These are phyloP conservation scores for Boletus sensibilis DNA, from an alignment of 768 basidiomycete genomes.

Conservation along the genomic window DNA sequence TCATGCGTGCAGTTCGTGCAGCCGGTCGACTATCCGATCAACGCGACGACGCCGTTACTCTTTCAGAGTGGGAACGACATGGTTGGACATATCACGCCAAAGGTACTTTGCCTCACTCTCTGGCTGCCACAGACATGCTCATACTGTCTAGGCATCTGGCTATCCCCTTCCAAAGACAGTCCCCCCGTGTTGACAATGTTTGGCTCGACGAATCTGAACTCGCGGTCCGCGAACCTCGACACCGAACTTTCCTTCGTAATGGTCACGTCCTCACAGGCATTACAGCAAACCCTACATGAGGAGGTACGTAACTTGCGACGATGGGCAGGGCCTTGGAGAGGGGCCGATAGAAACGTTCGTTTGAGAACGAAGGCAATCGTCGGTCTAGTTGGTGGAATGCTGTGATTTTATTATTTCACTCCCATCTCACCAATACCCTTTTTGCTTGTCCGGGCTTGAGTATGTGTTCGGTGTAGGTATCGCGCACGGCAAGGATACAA, in stretches of 20 bases:
- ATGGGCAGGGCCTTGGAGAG: slow-evolving; percentile 58
- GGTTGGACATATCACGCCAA: slow-evolving; percentile 99
- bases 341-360: slow-evolving; percentile 55
- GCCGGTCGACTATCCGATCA: slow-evolving; percentile 41
- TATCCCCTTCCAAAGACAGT: slow-evolving; percentile 54
- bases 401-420: slow-evolving; percentile 35
- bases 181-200: slow-evolving; percentile 77
- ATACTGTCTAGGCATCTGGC: slow-evolving; percentile 69
- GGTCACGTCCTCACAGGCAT: slow-evolving; percentile 55
- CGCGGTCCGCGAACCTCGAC: slow-evolving; percentile 86
- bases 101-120: slow-evolving; percentile 47
- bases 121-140: background rate
- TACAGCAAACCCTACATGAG: slow-evolving; percentile 49
- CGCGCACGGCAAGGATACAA: background rate
- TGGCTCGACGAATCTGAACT: slow-evolving; percentile 93
- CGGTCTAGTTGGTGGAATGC: slow-evolving; percentile 65
- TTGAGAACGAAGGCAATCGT: slow-evolving; percentile 64
- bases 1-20: slow-evolving; percentile 63
- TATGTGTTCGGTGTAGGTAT: background rate
- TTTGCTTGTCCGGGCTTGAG: background rate
- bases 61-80: slow-evolving; percentile 83
- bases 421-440: slow-evolving; percentile 9
- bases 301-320: slow-evolving; percentile 54
- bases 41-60: slow-evolving; percentile 48
- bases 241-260: slow-evolving; percentile 90